Evolutionary conservation across 352 stramenopile genomes (phyloP), one percentile per base, ranked within the genome.

Genomic region (Globisporangium solare): DNA sequence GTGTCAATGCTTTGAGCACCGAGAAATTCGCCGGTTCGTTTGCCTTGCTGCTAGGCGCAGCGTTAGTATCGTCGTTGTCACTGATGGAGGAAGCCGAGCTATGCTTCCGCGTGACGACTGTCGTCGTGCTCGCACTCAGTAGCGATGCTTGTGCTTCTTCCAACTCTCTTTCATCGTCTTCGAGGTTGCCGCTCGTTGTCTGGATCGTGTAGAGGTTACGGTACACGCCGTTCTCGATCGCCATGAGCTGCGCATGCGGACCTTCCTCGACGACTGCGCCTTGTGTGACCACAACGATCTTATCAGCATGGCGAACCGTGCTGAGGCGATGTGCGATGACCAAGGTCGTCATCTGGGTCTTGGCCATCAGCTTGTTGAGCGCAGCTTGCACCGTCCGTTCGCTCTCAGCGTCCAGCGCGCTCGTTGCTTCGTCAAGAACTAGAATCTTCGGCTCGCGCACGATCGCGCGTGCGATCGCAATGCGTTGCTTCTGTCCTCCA

Each of bases 121-220:
- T 32, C 3, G 27, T 35, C 4, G 27, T 35, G 5, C 27, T 35
- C 5, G 27, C 27, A 10, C 27, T 35, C 27, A 35, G 27, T 35
- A 35, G 27, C 27, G 27, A 35, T 6, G 27, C 27, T 10, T 6
- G 27, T 35, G 27, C 27, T 35, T 35, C 27, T 35, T 35, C 27
- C 27, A 35, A 35, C 5, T 35, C 27, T 57, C 43, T 24, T 57
- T 47, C n/a, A n/a, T 57, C 21, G 22, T 37, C 39, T n/a, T 43
- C 12, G 39, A n/a, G 39, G 39, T 47, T 35, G 13, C 12, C 31
- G 17, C 40, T 20, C 50, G 32, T 21, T 15, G 61, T 45, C 31
- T 79, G 68, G 47, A 96, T 88, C 40, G 73, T 83, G 52, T 94
- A 84, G 56, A 86, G 70, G 18, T 76, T 96, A 37, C 94, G 75